Percentiles rank a stretch among this genome's conserved stretches.
Evolutionary conservation across 2,329 filamentous ascomycete species (phyloP).

Genomic region (Aspergillus sp.): DNA sequence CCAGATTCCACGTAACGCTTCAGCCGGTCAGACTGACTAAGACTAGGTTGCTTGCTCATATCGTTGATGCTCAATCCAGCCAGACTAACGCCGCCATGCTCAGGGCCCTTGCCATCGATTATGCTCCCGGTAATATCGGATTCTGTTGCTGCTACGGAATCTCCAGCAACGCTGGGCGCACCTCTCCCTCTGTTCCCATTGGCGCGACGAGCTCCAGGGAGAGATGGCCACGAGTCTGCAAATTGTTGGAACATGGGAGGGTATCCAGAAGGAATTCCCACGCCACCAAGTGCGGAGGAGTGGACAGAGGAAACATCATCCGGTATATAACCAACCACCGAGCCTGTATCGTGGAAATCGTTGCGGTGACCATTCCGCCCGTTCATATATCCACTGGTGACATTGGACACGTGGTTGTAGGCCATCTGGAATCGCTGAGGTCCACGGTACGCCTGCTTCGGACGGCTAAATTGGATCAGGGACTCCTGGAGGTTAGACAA

Average conservation of each 20-base stretch:
- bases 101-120: constrained; percentile 67
- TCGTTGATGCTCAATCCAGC: constrained; percentile 76
- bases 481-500: constrained; percentile 95
- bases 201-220: constrained; percentile 68
- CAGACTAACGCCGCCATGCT: constrained; percentile 86
- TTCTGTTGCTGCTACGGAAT: constrained; percentile 89
- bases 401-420: constrained; percentile 65
- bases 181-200: constrained; percentile 66
- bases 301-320: constrained; percentile 97
- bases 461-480: constrained; percentile 88
- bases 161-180: constrained; percentile 78
- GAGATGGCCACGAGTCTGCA: constrained; percentile 82
- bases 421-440: constrained; percentile 85
- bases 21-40: constrained; percentile 84
- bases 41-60: constrained; percentile 67
- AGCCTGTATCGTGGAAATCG: constrained; percentile 72
- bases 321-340: constrained; percentile 91
- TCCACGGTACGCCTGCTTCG: constrained; percentile 86
- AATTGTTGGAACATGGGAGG: constrained; percentile 96
- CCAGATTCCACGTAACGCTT: constrained; percentile 92
- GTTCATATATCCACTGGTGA: constrained; percentile 55
- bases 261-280: constrained; percentile 77
- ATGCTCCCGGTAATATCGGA: constrained; percentile 79
- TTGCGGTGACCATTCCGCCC: constrained; percentile 51
- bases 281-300: constrained; percentile 83